These are phyloP conservation scores for Phytophthora europaea DNA, from an alignment of 352 stramenopile species.

Conservation along the genomic window DNA sequence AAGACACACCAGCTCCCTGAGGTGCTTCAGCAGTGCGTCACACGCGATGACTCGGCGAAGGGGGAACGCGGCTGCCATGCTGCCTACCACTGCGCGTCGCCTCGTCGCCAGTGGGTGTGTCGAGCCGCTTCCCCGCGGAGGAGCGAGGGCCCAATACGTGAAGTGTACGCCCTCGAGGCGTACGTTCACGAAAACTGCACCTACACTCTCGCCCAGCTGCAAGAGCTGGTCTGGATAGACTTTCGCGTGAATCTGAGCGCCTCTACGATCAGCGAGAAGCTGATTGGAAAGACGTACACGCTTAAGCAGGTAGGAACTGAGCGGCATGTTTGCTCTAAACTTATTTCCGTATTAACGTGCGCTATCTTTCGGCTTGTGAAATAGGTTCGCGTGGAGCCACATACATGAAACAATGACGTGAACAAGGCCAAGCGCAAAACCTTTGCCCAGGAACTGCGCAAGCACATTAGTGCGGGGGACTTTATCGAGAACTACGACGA, in stretches of 20 bases:
- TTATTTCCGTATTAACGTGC: too few relatives aligned
- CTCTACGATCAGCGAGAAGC: background rate
- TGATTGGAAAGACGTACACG: background rate
- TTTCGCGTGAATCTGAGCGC: background rate
- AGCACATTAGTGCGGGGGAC: too few relatives aligned
- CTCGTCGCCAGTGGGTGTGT: background rate
- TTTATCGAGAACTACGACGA: too few relatives aligned
- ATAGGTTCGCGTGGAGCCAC: too few relatives aligned
- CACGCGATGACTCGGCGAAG: background rate
- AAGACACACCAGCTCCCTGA: background rate
- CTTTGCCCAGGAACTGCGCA: too few relatives aligned
- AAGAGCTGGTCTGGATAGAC: background rate
- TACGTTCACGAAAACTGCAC: background rate
- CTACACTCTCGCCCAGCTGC: background rate
- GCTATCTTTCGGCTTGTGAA: too few relatives aligned
- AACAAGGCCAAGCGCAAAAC: too few relatives aligned
- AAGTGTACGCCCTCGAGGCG: background rate
- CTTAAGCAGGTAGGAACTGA: too few relatives aligned
- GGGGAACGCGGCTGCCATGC: background rate
- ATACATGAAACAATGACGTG: too few relatives aligned
- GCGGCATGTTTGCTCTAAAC: too few relatives aligned
- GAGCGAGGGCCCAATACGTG: background rate
- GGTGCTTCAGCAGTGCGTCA: background rate
- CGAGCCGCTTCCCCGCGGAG: background rate
- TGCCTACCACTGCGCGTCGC: background rate